phyloP scores from a whole-genome alignment of 768 basidiomycete species.

The Mycena amicta region DNA sequence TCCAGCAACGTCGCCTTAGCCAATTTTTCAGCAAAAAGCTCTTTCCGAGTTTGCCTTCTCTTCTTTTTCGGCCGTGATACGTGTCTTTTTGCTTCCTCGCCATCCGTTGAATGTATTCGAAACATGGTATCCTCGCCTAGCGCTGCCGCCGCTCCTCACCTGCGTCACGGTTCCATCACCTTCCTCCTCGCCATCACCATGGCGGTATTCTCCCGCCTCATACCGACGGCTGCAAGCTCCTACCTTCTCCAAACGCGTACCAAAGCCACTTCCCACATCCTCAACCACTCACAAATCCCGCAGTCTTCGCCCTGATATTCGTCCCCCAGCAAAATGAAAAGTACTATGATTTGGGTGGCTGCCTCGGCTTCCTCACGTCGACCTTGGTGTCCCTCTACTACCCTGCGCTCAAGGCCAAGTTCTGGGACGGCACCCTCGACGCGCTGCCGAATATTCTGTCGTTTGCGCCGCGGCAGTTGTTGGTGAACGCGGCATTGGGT shows the following conservation, averaged over 20 bases:
- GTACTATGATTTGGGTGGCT: constrained; percentile 69
- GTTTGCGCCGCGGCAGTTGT: constrained; percentile 62
- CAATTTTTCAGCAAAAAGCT: constrained; percentile 62
- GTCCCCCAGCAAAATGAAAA: constrained; percentile 68
- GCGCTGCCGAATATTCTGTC: constrained; percentile 44
- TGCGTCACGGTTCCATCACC: background rate
- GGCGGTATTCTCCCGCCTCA: background rate
- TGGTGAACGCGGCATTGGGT: constrained; percentile 57
- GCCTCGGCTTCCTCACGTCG: constrained; percentile 66
- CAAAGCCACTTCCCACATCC: background rate
- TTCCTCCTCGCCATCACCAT: background rate
- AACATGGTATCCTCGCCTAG: too few relatives aligned
- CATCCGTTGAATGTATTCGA: too few relatives aligned
- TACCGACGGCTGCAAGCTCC: background rate
- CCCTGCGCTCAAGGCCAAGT: constrained; percentile 54
- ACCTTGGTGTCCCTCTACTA: constrained; percentile 65
- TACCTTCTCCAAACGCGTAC: background rate
- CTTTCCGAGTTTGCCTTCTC: constrained; percentile 33
- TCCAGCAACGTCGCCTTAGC: constrained; percentile 50
- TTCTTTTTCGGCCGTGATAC: constrained; percentile 14
- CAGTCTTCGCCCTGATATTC: constrained; percentile 60
- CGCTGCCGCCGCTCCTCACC: background rate
- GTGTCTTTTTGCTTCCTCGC: background rate
- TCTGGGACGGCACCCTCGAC: constrained; percentile 40
- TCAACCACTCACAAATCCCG: background rate